Percentiles rank a stretch among this genome's conserved stretches.
phyloP scores from a whole-genome alignment of 73 alveolate genomes.

The Chromera velia region DNA sequence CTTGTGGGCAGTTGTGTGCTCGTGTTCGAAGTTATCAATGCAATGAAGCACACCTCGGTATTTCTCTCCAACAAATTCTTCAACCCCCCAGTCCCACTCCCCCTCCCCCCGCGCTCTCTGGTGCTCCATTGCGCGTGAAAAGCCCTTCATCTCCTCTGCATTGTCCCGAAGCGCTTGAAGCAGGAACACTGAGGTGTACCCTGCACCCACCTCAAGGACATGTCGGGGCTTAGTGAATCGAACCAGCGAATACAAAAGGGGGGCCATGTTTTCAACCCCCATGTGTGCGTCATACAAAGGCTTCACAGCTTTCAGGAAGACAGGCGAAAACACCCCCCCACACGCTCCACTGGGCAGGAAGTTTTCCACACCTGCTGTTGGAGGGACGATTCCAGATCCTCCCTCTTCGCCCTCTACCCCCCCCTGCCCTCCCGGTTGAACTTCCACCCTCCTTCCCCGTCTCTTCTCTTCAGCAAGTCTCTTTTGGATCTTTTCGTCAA shows the following conservation, averaged over 20 bases:
- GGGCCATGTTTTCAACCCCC: conserved; percentile 44
- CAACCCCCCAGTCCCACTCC: background rate
- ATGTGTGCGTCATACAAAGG: too few relatives aligned
- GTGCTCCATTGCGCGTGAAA: background rate
- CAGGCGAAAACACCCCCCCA: too few relatives aligned
- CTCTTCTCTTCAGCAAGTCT: too few relatives aligned
- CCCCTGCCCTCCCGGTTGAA: too few relatives aligned
- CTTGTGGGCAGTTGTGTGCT: conserved; percentile 37
- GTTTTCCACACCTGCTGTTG: too few relatives aligned
- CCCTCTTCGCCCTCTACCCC: too few relatives aligned
- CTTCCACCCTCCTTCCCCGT: too few relatives aligned
- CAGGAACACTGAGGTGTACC: conserved; percentile 38
- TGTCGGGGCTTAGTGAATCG: conserved; percentile 21
- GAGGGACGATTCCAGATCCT: too few relatives aligned
- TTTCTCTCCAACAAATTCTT: background rate
- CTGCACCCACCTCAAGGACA: conserved; percentile 33
- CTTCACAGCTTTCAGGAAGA: too few relatives aligned
- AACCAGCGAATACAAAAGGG: conserved; percentile 12
- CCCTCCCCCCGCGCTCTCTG: too few relatives aligned
- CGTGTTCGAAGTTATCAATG: conserved; percentile 28
- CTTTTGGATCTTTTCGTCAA: too few relatives aligned
- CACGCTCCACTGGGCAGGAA: too few relatives aligned
- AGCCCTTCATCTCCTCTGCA: background rate
- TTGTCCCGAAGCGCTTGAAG: conserved; percentile 22
- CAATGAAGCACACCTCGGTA: conserved; percentile 11